A percentile compares a stretch with the other conserved stretches of the same genome.
Conservation (phyloP, 805 yeast species). For the Yarrowia osloensis region DNA sequence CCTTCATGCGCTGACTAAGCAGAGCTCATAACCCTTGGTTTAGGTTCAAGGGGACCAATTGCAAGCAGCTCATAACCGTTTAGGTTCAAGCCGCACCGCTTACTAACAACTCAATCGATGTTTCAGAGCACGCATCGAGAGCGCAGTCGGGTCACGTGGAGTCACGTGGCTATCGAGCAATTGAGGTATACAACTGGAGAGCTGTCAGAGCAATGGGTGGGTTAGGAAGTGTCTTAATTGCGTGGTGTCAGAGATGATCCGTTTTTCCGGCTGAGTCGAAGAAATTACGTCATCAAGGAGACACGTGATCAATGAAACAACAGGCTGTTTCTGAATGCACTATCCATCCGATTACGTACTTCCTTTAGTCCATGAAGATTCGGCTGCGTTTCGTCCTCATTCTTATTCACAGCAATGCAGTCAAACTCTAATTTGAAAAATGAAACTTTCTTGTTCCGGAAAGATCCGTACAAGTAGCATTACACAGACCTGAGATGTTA, state of each 20-base stretch:
- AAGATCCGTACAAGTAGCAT: not conserved
- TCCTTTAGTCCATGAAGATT: not conserved
- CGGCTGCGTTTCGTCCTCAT: not conserved
- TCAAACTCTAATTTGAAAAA: constrained; percentile 8
- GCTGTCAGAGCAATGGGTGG: too few species aligned
- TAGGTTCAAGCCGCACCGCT: not conserved
- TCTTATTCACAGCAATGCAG: constrained; percentile 3
- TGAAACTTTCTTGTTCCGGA: constrained; percentile 14
- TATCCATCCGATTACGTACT: not conserved
- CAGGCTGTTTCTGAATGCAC: too few species aligned
- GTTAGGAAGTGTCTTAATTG: too few species aligned
- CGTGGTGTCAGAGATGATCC: too few species aligned
- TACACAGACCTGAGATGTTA: not conserved
- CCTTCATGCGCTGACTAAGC: too few species aligned
- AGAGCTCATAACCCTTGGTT: too few species aligned
- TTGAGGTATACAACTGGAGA: not conserved
- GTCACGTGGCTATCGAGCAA: not conserved
- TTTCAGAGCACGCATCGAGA: not conserved
- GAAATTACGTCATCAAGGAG: too few species aligned
- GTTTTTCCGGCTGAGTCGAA: too few species aligned
- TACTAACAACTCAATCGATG: not conserved
- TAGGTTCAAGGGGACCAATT: too few species aligned
- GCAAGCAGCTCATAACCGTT: too few species aligned
- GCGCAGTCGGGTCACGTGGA: not conserved
- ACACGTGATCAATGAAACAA: too few species aligned